These are phyloP conservation scores for Eremothecium sinecaudum DNA, from an alignment of 1,139 yeast species.

Conservation along the genomic window DNA sequence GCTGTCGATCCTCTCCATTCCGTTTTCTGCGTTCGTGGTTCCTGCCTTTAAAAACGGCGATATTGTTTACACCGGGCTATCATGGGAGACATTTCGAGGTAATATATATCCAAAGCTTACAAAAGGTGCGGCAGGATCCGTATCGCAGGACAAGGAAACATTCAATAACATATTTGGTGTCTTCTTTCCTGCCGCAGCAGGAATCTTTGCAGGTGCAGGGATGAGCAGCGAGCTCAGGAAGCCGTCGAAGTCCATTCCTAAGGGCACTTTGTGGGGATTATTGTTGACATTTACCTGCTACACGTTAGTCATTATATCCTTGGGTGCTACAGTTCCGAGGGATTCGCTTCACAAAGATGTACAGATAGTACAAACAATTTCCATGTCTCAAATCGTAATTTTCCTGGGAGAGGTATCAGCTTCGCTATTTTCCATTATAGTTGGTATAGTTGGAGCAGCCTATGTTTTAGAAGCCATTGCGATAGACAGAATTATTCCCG, in stretches of 20 bases:
- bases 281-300: slow-evolving; percentile 66
- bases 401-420: slow-evolving; percentile 87
- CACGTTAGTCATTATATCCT: slow-evolving; percentile 61
- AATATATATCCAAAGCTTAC: slow-evolving; percentile 77
- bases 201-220: slow-evolving; percentile 97
- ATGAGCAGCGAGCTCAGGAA: slow-evolving; percentile 91
- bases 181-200: slow-evolving; percentile 96
- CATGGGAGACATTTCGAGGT: slow-evolving; percentile 52
- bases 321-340: slow-evolving; percentile 76
- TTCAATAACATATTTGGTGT: slow-evolving; percentile 84
- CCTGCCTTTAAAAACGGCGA: slow-evolving; percentile 46
- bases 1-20: slow-evolving; percentile 71
- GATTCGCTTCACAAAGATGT: slow-evolving; percentile 65
- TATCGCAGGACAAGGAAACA: slow-evolving; percentile 54
- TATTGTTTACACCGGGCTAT: slow-evolving; percentile 59
- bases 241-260: slow-evolving; percentile 84
- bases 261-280: slow-evolving; percentile 80
- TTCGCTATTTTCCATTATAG: slow-evolving; percentile 80
- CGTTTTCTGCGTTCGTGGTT: slow-evolving; percentile 61
- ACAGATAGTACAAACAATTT: slow-evolving; percentile 75
- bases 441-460: slow-evolving; percentile 94
- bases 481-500: slow-evolving; percentile 76
- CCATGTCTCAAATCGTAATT: slow-evolving; percentile 57
- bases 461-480: slow-evolving; percentile 85
- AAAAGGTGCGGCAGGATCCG: slow-evolving; percentile 86